A percentile compares a stretch with the other conserved stretches of the same genome.
Conservation (phyloP, 1,139 yeast species). For the Entelexis paramagnoliae region DNA sequence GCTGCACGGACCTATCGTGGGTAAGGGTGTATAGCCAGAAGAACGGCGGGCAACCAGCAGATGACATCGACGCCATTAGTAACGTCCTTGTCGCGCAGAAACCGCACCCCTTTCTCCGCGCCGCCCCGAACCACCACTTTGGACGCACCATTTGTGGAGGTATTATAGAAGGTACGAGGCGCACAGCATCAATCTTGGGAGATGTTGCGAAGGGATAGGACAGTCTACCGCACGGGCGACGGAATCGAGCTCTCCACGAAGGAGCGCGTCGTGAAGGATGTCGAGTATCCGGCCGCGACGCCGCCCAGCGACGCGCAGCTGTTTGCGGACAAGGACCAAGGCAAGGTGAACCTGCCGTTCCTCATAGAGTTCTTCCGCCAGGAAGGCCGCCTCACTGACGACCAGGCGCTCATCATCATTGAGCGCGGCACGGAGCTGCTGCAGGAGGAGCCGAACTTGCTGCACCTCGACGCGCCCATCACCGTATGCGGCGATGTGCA, state of each 20-base stretch:
- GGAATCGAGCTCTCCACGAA: slow-evolving; percentile 57
- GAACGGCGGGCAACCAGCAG: background rate
- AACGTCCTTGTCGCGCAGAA: background rate
- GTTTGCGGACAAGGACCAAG: slow-evolving; percentile 43
- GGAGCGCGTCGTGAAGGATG: slow-evolving; percentile 55
- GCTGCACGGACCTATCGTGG: background rate
- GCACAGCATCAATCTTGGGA: background rate
- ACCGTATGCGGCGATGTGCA: slow-evolving; percentile 96
- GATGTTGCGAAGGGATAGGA: slow-evolving; percentile 1
- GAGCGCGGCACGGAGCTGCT: slow-evolving; percentile 59
- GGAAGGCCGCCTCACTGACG: slow-evolving; percentile 70
- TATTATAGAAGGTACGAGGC: background rate
- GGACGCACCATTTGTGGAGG: background rate
- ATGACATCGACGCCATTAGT: background rate
- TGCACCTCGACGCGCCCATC: slow-evolving; percentile 82
- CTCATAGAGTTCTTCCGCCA: slow-evolving; percentile 61
- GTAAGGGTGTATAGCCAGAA: background rate
- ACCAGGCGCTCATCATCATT: slow-evolving; percentile 63
- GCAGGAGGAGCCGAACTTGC: slow-evolving; percentile 62
- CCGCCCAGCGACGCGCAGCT: slow-evolving; percentile 61
- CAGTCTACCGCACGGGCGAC: slow-evolving; percentile 51
- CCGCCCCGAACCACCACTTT: background rate
- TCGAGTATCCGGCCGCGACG: slow-evolving; percentile 57
- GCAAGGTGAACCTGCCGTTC: slow-evolving; percentile 56
- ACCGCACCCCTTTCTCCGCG: background rate